Evolutionary conservation across 140 eudicot species (phyloP), one percentile per base, ranked within the genome.

Genomic region (Ambrosia hybrid): DNA sequence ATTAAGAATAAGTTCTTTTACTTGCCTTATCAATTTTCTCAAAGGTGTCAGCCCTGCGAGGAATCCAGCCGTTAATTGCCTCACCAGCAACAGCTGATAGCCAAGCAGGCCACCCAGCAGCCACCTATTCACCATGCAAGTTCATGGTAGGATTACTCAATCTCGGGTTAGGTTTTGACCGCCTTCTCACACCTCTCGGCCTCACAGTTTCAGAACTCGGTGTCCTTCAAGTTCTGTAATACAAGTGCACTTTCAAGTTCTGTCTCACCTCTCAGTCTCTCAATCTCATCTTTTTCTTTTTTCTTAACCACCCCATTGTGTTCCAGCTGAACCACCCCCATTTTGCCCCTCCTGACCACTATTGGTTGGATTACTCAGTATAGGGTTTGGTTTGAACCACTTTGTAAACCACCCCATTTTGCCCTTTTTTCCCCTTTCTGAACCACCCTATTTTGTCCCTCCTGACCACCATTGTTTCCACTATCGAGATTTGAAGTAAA

Each of bases 71-170:
- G 36, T 89, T 84, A 64, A 89, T 86, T 3, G 96, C 96, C 69
- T 89, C 96, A 13, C 86, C 96, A 3, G 92, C 96, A 11, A 84
- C 96, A 36, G 85, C 90, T 8, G 92, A 83, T n/a, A 89, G 81
- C 96, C 96, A 89, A 9, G 89, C 70, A 0, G 96, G 96, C 96
- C 96, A 89, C 4, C 96, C 92, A 6, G 96, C 96, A 49, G 96
- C 87, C 34, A 81, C 86, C 67, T 89, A 92, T 80, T 89, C 96
- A 3, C 92, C 89, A 53, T 82, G 96, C n/a, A 86, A 30, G 63
- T 86, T 64, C 74, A 83, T 89, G 30, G 85, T 82, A 5, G 85
- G 91, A 71, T 88, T 88, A 53, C 89, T 81, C 13, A 76, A 57
- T 75, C 87, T 83, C 9, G 95, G 92, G 68, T 89, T 89, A 12